These are phyloP conservation scores for Globomyces sp. DNA, from an alignment of 371 early-diverging fungal genomes.

Conservation along the genomic window DNA sequence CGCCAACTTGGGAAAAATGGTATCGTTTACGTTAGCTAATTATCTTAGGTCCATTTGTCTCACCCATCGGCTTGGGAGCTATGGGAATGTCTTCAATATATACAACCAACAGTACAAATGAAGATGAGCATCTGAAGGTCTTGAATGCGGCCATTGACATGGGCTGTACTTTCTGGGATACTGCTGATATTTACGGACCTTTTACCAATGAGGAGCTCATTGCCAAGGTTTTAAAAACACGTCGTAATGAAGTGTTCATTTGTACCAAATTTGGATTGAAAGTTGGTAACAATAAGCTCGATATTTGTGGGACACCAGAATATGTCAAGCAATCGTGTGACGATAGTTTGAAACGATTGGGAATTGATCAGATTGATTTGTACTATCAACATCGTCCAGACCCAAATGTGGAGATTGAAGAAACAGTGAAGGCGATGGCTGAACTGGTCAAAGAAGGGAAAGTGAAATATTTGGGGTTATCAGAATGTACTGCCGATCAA, in stretches of 20 bases:
- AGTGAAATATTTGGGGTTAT: slow-evolving; percentile 55
- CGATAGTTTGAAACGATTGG: slow-evolving; percentile 46
- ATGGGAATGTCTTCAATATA: slow-evolving; percentile 46
- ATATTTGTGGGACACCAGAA: slow-evolving; percentile 47
- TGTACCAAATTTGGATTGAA: slow-evolving; percentile 51
- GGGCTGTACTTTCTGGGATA: slow-evolving; percentile 38
- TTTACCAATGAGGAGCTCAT: slow-evolving; percentile 43
- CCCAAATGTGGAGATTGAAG: slow-evolving; percentile 39
- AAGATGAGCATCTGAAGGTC: slow-evolving; percentile 27
- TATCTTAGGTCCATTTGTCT: slow-evolving; percentile 26
- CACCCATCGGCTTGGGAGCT: slow-evolving; percentile 38
- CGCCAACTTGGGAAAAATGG: neutral
- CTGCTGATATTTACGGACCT: slow-evolving; percentile 34
- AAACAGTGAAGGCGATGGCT: slow-evolving; percentile 57
- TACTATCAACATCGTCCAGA: slow-evolving; percentile 62
- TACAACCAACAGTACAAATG: no score
- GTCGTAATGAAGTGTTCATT: slow-evolving; percentile 48
- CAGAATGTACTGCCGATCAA: slow-evolving; percentile 55
- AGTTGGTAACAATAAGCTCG: slow-evolving; percentile 16
- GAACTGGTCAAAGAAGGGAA: slow-evolving; percentile 56
- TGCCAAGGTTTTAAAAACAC: slow-evolving; percentile 37
- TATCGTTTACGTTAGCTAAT: slow-evolving; percentile 10
- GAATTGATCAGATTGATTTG: slow-evolving; percentile 54
- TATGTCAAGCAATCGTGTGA: slow-evolving; percentile 51
- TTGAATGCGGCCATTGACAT: slow-evolving; percentile 33